Conservation (phyloP, 2,329 filamentous ascomycete species). For the Metarhizium guizhouense region DNA sequence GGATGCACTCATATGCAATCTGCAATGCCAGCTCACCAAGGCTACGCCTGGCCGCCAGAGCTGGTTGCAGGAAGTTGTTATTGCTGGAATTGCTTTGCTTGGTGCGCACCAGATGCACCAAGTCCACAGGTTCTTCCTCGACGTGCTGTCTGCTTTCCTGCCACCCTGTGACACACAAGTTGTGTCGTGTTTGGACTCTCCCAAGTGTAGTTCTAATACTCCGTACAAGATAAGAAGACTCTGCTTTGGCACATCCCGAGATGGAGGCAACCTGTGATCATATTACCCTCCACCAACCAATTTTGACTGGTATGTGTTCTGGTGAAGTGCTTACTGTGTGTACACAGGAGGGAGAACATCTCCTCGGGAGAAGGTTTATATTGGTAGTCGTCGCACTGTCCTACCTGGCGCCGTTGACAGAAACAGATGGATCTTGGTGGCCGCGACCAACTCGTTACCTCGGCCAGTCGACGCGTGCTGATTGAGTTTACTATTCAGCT, state of each 20-base stretch:
- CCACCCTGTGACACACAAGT: neutral
- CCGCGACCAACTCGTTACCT: neutral
- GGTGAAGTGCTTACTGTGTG: neutral
- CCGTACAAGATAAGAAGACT: neutral
- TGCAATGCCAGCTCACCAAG: conserved; percentile 15
- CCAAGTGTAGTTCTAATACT: neutral
- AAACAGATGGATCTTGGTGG: neutral
- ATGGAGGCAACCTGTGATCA: neutral
- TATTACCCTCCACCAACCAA: neutral
- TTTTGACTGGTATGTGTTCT: neutral
- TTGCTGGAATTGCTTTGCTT: neutral
- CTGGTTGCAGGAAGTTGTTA: neutral
- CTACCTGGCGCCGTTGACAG: neutral
- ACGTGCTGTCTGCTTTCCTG: neutral
- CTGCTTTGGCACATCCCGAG: neutral
- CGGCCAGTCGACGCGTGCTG: neutral
- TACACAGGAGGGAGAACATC: neutral
- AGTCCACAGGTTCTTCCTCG: neutral
- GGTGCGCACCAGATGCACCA: neutral
- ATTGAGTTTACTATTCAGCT: neutral
- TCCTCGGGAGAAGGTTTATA: neutral
- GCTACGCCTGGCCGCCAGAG: neutral
- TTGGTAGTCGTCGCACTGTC: neutral
- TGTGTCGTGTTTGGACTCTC: neutral
- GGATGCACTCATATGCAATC: conserved; percentile 7